Conservation (phyloP, 2,329 filamentous ascomycete genomes). For the Colletotrichum paranaense region DNA sequence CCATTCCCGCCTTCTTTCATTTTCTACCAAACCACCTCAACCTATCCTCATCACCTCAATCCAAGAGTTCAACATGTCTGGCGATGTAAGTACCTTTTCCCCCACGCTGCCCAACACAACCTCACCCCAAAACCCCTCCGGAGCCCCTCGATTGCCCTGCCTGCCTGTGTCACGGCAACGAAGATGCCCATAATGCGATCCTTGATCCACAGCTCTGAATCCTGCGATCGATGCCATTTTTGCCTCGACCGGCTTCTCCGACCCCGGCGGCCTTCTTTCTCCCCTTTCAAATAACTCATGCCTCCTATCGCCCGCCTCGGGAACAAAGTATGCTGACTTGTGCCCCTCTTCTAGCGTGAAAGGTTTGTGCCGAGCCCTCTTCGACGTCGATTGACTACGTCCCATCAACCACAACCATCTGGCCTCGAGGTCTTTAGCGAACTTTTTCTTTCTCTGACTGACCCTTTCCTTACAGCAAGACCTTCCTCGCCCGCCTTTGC, state of each 20-base stretch:
- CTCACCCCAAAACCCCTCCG: constrained; percentile 32
- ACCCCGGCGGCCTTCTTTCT: neutral
- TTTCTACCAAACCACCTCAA: constrained; percentile 17
- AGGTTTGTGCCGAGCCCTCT: constrained; percentile 61
- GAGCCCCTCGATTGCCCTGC: constrained; percentile 27
- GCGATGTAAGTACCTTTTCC: constrained; percentile 37
- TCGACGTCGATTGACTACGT: constrained; percentile 17
- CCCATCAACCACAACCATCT: constrained; percentile 24
- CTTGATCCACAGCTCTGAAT: neutral
- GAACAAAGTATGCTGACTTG: constrained; percentile 47
- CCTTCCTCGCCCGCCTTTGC: constrained; percentile 99
- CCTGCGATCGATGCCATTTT: neutral
- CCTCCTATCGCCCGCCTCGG: neutral
- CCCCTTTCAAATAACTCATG: constrained; percentile 21
- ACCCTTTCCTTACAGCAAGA: constrained; percentile 77
- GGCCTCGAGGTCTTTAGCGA: constrained; percentile 26
- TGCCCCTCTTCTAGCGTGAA: constrained; percentile 67
- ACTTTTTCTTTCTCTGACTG: constrained; percentile 10
- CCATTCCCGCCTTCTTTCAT: constrained; percentile 13
- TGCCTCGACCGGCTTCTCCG: neutral
- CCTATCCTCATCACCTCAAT: constrained; percentile 24
- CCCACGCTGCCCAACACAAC: constrained; percentile 32
- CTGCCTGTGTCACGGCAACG: constrained; percentile 16
- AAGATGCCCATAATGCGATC: constrained; percentile 8
- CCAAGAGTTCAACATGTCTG: constrained; percentile 35